A percentile compares a stretch with the other conserved stretches of the same genome.
These are phyloP conservation scores for Marchantia polymorpha DNA, from an alignment of 225 moss, liverwort and hornwort species.

Conservation along the genomic window DNA sequence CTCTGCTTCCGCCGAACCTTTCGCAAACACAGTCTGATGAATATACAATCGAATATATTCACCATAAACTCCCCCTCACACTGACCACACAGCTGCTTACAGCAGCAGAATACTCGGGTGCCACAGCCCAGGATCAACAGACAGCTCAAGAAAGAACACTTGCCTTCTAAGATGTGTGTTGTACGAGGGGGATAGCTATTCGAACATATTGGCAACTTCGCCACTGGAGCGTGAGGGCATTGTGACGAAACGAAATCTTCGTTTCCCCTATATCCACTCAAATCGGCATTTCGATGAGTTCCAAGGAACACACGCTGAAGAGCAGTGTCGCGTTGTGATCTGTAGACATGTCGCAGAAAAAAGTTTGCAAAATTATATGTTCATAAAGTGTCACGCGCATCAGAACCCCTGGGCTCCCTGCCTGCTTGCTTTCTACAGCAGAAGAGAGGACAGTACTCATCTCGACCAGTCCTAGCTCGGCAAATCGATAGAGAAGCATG, in stretches of 20 bases:
- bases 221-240: not conserved
- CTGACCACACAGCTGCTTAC: not conserved
- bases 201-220: not conserved
- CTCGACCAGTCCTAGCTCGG: not conserved
- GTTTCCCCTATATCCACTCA: not conserved
- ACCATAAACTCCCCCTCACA: not conserved
- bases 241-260: not conserved
- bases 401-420: not conserved
- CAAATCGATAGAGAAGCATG: not conserved
- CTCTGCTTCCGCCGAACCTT: not conserved
- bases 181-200: not conserved
- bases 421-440: not conserved
- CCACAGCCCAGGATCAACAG: not conserved
- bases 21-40: not conserved
- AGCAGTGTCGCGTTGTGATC: conserved; percentile 4
- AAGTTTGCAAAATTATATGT: conserved; percentile 3
- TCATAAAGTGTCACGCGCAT: conserved; percentile 13
- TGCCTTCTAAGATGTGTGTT: not conserved
- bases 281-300: not conserved
- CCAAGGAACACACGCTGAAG: not conserved
- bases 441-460: not conserved
- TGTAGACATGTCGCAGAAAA: conserved; percentile 7
- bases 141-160: not conserved
- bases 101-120: not conserved
- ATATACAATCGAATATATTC: not conserved